Conservation (phyloP, 306 rosid genomes). For the Acacia crassicarpa region DNA sequence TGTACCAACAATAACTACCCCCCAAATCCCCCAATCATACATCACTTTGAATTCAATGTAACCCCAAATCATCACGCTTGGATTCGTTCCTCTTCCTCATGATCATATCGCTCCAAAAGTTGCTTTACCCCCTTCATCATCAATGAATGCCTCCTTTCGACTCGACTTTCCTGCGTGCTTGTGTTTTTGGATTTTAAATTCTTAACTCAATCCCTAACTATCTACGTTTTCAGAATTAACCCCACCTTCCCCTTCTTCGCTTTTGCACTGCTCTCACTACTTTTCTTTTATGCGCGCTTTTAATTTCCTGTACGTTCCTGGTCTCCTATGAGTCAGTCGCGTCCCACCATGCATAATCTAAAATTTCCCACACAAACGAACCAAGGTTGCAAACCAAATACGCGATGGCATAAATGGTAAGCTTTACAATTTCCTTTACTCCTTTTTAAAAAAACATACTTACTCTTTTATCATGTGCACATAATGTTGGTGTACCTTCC, state of each 20-base stretch:
- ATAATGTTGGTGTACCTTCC: too few species aligned
- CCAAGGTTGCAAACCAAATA: too few species aligned
- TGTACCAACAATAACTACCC: constrained; percentile 3
- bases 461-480: too few species aligned
- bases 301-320: neutral
- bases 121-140: constrained; percentile 31
- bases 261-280: neutral
- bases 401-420: too few species aligned
- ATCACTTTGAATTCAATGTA: constrained; percentile 40
- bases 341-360: neutral
- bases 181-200: neutral
- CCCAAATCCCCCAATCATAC: constrained; percentile 20
- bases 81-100: constrained; percentile 27
- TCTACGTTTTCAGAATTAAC: neutral
- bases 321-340: too few species aligned
- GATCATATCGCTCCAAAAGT: constrained; percentile 37
- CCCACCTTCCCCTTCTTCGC: neutral
- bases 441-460: too few species aligned
- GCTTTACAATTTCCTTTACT: too few species aligned
- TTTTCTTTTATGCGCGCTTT: neutral
- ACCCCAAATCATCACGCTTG: constrained; percentile 30
- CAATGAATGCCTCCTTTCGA: constrained; percentile 37
- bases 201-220: neutral
- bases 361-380: neutral
- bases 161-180: neutral